Evolutionary conservation across 1,284 basidiomycete genomes (phyloP).

Genomic region (Exobasidium cylindrosporum): DNA sequence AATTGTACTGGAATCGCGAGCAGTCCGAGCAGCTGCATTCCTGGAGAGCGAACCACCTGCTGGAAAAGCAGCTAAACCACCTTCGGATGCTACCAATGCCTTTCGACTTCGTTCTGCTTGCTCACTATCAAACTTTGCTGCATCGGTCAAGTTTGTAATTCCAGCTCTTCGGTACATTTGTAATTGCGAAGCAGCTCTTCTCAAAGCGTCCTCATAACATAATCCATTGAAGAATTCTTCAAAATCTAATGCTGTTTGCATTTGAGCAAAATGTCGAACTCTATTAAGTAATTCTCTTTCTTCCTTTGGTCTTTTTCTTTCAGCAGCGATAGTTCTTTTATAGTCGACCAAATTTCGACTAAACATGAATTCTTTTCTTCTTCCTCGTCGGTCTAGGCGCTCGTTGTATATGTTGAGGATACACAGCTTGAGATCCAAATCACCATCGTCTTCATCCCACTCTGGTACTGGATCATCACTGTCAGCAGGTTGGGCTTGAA

Average conservation of each 20-base stretch:
- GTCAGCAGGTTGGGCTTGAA: constrained; percentile 16
- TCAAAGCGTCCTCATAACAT: constrained; percentile 59
- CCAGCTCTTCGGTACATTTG: constrained; percentile 51
- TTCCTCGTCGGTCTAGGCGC: constrained; percentile 80
- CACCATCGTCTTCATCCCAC: constrained; percentile 72
- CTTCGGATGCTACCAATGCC: constrained; percentile 44
- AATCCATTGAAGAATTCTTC: constrained; percentile 84
- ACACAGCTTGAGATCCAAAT: constrained; percentile 84
- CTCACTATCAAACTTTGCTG: constrained; percentile 46
- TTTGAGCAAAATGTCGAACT: constrained; percentile 83
- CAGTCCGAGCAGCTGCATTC: constrained; percentile 2
- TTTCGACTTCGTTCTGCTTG: constrained; percentile 43
- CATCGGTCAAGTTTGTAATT: constrained; percentile 47
- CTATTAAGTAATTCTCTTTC: constrained; percentile 86
- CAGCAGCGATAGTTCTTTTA: constrained; percentile 85
- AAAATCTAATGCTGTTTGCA: constrained; percentile 89
- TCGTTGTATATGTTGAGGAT: constrained; percentile 90
- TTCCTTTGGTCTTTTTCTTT: constrained; percentile 85
- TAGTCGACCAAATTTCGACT: constrained; percentile 88
- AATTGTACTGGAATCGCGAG: constrained; percentile 10
- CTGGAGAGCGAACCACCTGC: constrained; percentile 29
- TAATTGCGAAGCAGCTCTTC: constrained; percentile 43
- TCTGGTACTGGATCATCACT: constrained; percentile 47
- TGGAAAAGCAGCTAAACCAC: constrained; percentile 39
- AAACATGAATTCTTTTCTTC: constrained; percentile 87